Evolutionary conservation across 2,329 filamentous ascomycete species (phyloP), one percentile per base, ranked within the genome.

Genomic region (Parascedosporium putredinis): DNA sequence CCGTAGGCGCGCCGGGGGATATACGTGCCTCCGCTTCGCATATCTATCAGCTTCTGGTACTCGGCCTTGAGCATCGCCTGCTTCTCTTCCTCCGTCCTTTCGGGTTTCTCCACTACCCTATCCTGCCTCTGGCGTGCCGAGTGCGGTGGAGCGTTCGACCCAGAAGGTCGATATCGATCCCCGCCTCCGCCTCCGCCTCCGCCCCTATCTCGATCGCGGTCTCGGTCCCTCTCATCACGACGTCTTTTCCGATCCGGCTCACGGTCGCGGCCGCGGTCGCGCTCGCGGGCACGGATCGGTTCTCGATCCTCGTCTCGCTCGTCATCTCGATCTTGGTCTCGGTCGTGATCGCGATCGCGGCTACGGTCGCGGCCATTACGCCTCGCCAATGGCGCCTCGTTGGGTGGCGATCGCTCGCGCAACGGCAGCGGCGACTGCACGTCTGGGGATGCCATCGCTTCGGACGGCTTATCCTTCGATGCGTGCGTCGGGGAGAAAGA

Each of bases 21-120:
- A 64, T 98, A 98, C 22, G 89, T 95, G 58, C 93, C 93, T 55
- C 93, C 93, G 45, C 89, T 95, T 57, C 93, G 86, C 80, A 95
- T 91, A 56, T 79, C 93, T 58, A 95, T 72, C 53, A 97, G 78
- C 69, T 91, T 91, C 68, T 94, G 84, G 69, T 95, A 94, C 72
- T 96, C 90, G 56, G 89, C 87, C 70, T 95, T 94, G 40, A 88
- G 87, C 36, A 83, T 83, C 22, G 83, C 87, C 67, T 91, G 88
- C 67, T 94, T 95, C 67, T 90, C 83, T 64, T 88, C 88, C 59
- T 86, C 88, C 44, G 78, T 81, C 54, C 72, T 74, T 49, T 66
- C 65, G 3, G 64, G 65, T 7, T 22, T 16, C 16, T 20, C 38
- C 5, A 12, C 38, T 20, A 23, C 22, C 22, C 27, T 27, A 20